Evolutionary conservation across 148 eudicot genomes (phyloP), one percentile per base, ranked within the genome.

Genomic region (Tetragonia tetragonoides): DNA sequence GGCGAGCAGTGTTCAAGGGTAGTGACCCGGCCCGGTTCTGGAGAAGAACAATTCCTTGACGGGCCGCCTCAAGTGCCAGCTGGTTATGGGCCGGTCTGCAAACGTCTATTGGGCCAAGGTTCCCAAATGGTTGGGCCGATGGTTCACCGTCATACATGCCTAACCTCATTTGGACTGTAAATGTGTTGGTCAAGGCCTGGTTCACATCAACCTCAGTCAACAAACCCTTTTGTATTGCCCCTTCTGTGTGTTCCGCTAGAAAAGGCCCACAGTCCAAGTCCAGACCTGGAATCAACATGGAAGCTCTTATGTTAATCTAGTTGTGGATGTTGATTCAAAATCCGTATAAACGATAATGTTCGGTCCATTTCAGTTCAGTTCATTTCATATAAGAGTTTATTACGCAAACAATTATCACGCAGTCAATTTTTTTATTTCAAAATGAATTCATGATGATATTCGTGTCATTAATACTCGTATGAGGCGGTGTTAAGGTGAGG

Each of bases 241-340:
- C 84, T 59, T 87, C 95, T 3, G 98, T 93, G 82, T 89, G 83
- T 64, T 87, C 70, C 0, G 93, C 99, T 72, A 95, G 81, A 44
- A 86, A 91, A 4, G 99, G 98, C 81, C 99, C 99, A 81, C 99
- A 95, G 66, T 95, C 98, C 90, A 95, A 91, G 74, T 95, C 98
- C 82, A 94, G 74, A 17, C 98, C 97, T 92, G 77, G 23, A 72
- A 18, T 7, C 5, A 46, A 15, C 7, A 49, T 28, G 34, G 3
- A 44, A 44, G 47, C 6, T 44, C 9, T 44, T 44, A 44, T 5
- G 47, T 44, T 9, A 44, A 2, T 44, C 2, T 44, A 2, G 51
- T 6, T 5, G 4, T 5, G 4, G 34, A 28, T 28, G 34, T 28
- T 28, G 34, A 28, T 28, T 28, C 34, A 28, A 28, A 28, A 28